Evolutionary conservation across 2,329 filamentous ascomycete genomes (phyloP).

Genomic region (Sclerotinia borealis): DNA sequence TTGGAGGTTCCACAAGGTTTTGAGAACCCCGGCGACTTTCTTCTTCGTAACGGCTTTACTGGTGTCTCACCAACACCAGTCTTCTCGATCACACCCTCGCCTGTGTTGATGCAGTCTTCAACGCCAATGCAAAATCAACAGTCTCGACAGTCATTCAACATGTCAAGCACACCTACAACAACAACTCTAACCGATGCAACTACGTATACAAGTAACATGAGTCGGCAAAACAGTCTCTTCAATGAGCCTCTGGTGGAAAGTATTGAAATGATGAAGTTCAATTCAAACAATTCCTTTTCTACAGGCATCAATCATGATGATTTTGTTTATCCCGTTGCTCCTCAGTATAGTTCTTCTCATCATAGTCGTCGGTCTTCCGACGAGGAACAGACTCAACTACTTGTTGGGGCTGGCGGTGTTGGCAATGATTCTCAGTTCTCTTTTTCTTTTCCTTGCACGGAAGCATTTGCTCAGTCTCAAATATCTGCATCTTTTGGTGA

Average conservation of each 20-base stretch:
- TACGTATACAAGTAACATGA: conserved; percentile 31
- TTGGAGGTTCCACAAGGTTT: conserved; percentile 25
- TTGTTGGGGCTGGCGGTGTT: conserved; percentile 31
- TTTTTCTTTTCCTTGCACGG: conserved; percentile 24
- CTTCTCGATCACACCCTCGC: conserved; percentile 20
- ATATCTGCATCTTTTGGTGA: conserved; percentile 26
- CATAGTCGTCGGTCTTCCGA: conserved; percentile 28
- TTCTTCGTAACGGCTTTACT: conserved; percentile 20
- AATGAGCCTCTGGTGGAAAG: conserved; percentile 30
- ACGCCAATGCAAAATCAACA: conserved; percentile 15
- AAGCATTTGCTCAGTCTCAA: conserved; percentile 20
- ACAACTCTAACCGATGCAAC: conserved; percentile 30
- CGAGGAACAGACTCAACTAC: conserved; percentile 31
- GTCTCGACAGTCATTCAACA: conserved; percentile 21
- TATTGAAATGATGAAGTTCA: conserved; percentile 32
- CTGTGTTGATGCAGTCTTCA: conserved; percentile 1
- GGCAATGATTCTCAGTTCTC: conserved; percentile 30
- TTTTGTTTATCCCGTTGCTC: conserved; percentile 25
- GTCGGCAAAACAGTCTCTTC: conserved; percentile 31
- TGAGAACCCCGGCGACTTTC: conserved; percentile 25
- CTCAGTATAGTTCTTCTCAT: conserved; percentile 25
- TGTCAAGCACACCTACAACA: conserved; percentile 29
- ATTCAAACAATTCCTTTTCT: conserved; percentile 29
- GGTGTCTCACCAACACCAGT: conserved; percentile 14
- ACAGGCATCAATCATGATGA: conserved; percentile 28